phyloP scores from a whole-genome alignment of 371 early-diverging fungal genomes.

The Actinomortierella ambigua region DNA sequence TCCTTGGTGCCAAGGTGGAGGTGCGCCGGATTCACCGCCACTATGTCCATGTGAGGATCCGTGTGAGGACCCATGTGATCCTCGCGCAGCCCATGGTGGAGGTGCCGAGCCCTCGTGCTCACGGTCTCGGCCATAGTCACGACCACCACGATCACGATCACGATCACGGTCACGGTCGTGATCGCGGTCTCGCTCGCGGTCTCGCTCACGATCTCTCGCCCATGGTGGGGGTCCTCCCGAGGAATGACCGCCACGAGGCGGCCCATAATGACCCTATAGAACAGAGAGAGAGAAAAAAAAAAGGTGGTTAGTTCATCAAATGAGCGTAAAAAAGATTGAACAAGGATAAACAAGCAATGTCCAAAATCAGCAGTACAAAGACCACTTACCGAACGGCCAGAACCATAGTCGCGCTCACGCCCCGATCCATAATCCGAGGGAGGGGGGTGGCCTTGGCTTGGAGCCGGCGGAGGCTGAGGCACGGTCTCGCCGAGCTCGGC shows the following conservation, averaged over 20 bases:
- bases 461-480: conserved; percentile 44
- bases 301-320: not conserved
- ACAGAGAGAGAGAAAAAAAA: not conserved
- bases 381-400: conserved; percentile 38
- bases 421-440: conserved; percentile 4
- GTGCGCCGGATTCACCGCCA: not conserved
- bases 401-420: conserved; percentile 6
- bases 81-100: conserved; percentile 44
- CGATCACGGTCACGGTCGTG: conserved; percentile 9
- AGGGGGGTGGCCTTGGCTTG: conserved; percentile 13
- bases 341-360: not conserved
- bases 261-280: conserved; percentile 43
- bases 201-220: conserved; percentile 17
- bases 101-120: conserved; percentile 14
- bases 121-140: not conserved
- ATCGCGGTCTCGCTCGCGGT: conserved; percentile 11
- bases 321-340: conserved; percentile 1
- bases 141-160: not conserved
- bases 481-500: conserved; percentile 83
- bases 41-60: conserved; percentile 4
- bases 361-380: not conserved
- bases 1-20: conserved; percentile 62
- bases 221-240: conserved; percentile 42
- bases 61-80: conserved; percentile 12
- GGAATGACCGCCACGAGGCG: conserved; percentile 31